A percentile compares a stretch with the other conserved stretches of the same genome.
phyloP scores from a whole-genome alignment of 345 rosid genomes.

The Cardamine occulta region DNA sequence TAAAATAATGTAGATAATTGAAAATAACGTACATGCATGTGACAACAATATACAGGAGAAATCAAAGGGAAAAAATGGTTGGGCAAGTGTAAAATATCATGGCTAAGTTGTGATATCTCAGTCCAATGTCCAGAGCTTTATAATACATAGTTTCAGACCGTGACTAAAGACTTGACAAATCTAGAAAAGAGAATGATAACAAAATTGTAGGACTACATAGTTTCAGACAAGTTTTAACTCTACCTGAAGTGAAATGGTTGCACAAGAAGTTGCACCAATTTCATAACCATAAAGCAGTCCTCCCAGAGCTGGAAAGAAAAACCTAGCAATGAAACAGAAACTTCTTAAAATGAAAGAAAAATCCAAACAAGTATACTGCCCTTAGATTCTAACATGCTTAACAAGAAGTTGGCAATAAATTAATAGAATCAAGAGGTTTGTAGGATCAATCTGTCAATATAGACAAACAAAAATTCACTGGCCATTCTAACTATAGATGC shows the following conservation, averaged over 20 bases:
- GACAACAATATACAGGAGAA: not conserved
- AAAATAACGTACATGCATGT: not conserved
- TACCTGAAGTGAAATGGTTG: conserved; percentile 82
- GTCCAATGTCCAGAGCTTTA: conserved; percentile 5
- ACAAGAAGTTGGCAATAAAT: not conserved
- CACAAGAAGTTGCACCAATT: conserved; percentile 95
- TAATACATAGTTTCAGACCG: not conserved
- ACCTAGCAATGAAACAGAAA: conserved; percentile 55
- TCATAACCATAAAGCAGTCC: conserved; percentile 94
- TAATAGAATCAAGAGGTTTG: not conserved
- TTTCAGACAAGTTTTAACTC: conserved; percentile 18
- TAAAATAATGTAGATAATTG: not conserved
- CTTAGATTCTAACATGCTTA: not conserved
- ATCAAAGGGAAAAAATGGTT: not conserved
- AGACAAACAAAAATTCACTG: not conserved
- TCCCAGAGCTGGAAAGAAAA: conserved; percentile 96
- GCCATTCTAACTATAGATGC: not conserved
- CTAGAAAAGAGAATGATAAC: not conserved
- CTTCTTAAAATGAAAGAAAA: conserved; percentile 21
- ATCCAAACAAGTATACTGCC: conserved; percentile 9
- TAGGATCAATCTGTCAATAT: not conserved
- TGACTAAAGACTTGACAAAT: not conserved
- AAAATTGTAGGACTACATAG: conserved; percentile 6
- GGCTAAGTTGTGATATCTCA: not conserved
- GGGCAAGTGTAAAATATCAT: conserved; percentile 1